Base-by-base conservation (phyloP, 192 early-diverging fungal species). In the Coemansia sp. region DNA sequence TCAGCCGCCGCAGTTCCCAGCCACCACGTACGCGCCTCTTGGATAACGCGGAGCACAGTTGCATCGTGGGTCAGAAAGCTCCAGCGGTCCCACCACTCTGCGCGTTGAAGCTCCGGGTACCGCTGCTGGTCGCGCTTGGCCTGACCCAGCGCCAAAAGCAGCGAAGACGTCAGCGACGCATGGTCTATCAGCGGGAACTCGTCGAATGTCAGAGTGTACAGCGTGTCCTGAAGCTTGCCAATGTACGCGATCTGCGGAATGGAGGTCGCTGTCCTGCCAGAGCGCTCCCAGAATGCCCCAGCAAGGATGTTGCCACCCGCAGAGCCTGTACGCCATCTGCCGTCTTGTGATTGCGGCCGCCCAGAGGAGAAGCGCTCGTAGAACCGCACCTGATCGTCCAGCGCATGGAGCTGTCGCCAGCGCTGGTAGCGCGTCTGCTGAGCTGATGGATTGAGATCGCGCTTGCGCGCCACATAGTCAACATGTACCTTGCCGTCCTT, bases 151-250 rank as follows among this genome's bases (percentile, higher is more conserved):
- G 78, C 73, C 46, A 75, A 49, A 54, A 81, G 69, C 40, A 81
- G 61, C 59, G 78, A 81, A 29, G 78, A 81, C 17, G 67, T 71
- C 50, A 81, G 63, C 29, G 78, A 57, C 35, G 67, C 68, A 40
- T 71, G 66, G 63, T 81, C 78, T 11, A 86, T 74, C n/a, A 89
- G 63, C 11, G 89, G 89, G 48, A 88, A 91, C 63, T 89, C 85
- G 32, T 89, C 82, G 19, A 74, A 61, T 0, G 90, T 88, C 34
- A 93, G 74, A 17, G 88, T 76, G 79, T 89, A 93, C 13, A 91
- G 83, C 22, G 79, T 87, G 63, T 88, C 89, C 23, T 86, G 73
- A 29, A 87, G 69, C 22, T 70, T 61, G 22, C 90, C 89, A 8
- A 93, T 84, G 63, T 88, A 92, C 5, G 89, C 88, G 6, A 74